Evolutionary conservation across 2,329 filamentous ascomycete genomes (phyloP).

Genomic region (Pseudogymnoascus verrucosus): DNA sequence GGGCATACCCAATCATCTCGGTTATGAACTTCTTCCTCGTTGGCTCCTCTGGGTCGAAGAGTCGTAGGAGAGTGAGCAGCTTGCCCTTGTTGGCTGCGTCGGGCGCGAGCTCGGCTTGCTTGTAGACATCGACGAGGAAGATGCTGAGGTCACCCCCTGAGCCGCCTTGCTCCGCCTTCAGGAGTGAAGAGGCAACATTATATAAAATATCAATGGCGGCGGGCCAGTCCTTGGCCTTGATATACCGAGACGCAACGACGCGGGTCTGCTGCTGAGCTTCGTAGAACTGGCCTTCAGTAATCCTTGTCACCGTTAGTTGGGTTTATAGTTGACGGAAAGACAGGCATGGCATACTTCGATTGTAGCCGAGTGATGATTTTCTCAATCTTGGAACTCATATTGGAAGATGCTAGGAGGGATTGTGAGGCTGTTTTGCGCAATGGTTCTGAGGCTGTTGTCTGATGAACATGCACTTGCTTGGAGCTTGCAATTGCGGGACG

Average conservation of each 20-base stretch:
- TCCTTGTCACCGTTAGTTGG: slow-evolving; percentile 43
- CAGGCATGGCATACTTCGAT: slow-evolving; percentile 49
- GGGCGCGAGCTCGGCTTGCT: slow-evolving; percentile 71
- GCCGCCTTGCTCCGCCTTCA: slow-evolving; percentile 88
- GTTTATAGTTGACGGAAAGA: slow-evolving; percentile 3
- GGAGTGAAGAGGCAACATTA: slow-evolving; percentile 73
- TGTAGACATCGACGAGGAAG: slow-evolving; percentile 84
- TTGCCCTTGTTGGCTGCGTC: slow-evolving; percentile 68
- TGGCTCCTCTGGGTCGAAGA: slow-evolving; percentile 77
- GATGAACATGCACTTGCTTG: not conserved
- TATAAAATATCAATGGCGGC: slow-evolving; percentile 82
- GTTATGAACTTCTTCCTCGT: slow-evolving; percentile 87
- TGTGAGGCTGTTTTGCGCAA: not conserved
- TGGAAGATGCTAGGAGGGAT: slow-evolving; percentile 12
- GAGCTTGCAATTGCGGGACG: not conserved
- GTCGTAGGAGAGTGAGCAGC: slow-evolving; percentile 67
- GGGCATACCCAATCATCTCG: slow-evolving; percentile 66
- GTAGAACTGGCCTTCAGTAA: slow-evolving; percentile 87
- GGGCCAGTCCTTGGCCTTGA: slow-evolving; percentile 76
- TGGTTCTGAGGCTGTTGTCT: not conserved
- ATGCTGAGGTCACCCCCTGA: slow-evolving; percentile 86
- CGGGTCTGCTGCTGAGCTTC: slow-evolving; percentile 98
- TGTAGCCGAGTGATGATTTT: slow-evolving; percentile 70
- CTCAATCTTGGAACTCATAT: slow-evolving; percentile 50
- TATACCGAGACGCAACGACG: slow-evolving; percentile 87